A percentile compares a stretch with the other conserved stretches of the same genome.
Conservation (phyloP, 768 basidiomycete genomes). For the Leucocoprinus leucothites region DNA sequence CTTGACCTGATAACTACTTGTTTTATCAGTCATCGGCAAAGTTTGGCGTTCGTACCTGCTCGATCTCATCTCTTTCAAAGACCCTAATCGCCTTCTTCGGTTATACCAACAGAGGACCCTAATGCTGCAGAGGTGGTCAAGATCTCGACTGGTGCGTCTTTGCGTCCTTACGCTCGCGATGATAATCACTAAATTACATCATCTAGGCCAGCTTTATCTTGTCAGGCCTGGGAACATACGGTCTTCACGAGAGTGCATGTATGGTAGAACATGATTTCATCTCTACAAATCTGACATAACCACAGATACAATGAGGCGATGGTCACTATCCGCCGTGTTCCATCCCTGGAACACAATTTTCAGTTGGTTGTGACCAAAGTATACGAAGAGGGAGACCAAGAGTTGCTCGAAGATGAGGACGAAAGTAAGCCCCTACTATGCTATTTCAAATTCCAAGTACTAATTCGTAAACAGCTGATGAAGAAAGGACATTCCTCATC, state of each 20-base stretch:
- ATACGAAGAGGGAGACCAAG: slow-evolving; percentile 96
- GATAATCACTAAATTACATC: slow-evolving; percentile 3
- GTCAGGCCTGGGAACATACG: slow-evolving; percentile 90
- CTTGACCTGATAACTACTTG: not conserved
- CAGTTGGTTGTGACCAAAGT: slow-evolving; percentile 96
- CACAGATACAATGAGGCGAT: slow-evolving; percentile 92
- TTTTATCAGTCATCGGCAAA: slow-evolving; percentile 71
- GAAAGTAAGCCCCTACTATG: slow-evolving; percentile 53
- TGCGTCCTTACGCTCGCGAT: not conserved
- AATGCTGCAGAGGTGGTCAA: slow-evolving; percentile 95
- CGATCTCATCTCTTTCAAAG: slow-evolving; percentile 10
- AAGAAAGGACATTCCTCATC: slow-evolving; percentile 90
- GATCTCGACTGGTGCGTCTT: slow-evolving; percentile 63
- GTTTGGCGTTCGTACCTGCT: slow-evolving; percentile 81
- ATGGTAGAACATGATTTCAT: slow-evolving; percentile 24
- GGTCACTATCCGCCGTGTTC: slow-evolving; percentile 85
- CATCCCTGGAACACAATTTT: slow-evolving; percentile 73
- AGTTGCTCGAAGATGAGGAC: slow-evolving; percentile 91
- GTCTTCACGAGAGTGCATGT: slow-evolving; percentile 97
- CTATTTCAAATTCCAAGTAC: not conserved
- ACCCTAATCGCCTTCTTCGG: slow-evolving; percentile 14
- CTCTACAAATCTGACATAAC: slow-evolving; percentile 4
- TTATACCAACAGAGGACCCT: slow-evolving; percentile 71
- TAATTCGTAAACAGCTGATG: slow-evolving; percentile 61
- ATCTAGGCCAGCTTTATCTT: slow-evolving; percentile 75